phyloP scores from a whole-genome alignment of 2,329 filamentous ascomycete genomes.

The Nannizziopsis arthrosporioides region DNA sequence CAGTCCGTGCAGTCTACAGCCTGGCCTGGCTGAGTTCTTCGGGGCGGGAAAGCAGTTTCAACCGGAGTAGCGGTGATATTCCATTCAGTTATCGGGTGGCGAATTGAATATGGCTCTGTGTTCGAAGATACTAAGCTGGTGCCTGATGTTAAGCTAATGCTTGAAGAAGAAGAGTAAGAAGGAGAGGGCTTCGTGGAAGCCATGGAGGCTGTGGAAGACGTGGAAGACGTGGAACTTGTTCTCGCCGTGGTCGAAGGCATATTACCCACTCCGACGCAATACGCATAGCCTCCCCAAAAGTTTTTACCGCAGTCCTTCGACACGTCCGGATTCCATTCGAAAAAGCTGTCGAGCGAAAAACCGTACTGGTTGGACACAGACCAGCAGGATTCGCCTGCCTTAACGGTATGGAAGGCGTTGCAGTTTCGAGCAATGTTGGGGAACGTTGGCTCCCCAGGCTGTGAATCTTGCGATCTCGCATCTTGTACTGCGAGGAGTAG shows the following conservation, averaged over 20 bases:
- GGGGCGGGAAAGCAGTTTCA: conserved; percentile 9
- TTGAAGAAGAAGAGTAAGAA: no score
- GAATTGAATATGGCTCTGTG: conserved; percentile 8
- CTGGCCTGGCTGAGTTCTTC: conserved; percentile 11
- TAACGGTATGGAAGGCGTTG: conserved; percentile 4
- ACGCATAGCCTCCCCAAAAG: conserved; percentile 10
- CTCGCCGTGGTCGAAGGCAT: not conserved
- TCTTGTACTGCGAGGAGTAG: not conserved
- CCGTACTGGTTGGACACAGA: not conserved
- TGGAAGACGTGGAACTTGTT: not conserved
- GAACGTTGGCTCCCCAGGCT: not conserved
- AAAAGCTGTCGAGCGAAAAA: conserved; percentile 6
- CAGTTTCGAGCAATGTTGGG: conserved; percentile 1
- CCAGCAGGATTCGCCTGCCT: conserved; percentile 4
- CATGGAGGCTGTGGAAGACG: not conserved
- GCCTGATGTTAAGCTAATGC: no score
- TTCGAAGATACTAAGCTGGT: not conserved
- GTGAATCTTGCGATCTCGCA: not conserved
- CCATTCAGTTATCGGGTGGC: conserved; percentile 8
- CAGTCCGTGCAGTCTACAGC: conserved; percentile 10
- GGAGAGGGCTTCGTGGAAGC: no score
- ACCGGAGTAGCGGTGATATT: conserved; percentile 9
- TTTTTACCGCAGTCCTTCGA: not conserved
- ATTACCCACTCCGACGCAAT: conserved; percentile 8
- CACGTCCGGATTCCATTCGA: conserved; percentile 9